Conservation (phyloP, 306 rosid species). For the Cicer bijugum region DNA sequence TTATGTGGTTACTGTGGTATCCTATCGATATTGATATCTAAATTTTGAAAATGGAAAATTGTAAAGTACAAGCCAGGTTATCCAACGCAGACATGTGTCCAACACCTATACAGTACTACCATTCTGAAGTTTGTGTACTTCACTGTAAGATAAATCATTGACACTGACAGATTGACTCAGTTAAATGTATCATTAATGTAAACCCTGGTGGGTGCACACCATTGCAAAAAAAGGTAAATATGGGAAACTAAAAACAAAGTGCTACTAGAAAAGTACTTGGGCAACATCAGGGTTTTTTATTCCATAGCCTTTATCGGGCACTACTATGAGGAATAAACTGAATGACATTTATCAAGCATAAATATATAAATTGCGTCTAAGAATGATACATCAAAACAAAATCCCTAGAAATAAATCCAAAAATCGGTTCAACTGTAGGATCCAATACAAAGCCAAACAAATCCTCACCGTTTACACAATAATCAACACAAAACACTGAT, state of each 20-base stretch:
- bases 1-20: background rate
- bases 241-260: slow-evolving; percentile 23
- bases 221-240: background rate
- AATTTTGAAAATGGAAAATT: background rate
- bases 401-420: slow-evolving; percentile 26
- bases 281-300: background rate
- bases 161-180: background rate
- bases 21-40: background rate
- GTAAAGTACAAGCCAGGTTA: background rate
- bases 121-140: slow-evolving; percentile 3
- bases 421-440: slow-evolving; percentile 47
- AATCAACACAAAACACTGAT: slow-evolving; percentile 48
- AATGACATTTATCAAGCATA: slow-evolving; percentile 45
- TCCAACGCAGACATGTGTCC: background rate
- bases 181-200: background rate
- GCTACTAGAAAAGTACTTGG: slow-evolving; percentile 10
- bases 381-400: slow-evolving; percentile 45
- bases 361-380: slow-evolving; percentile 3
- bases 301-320: slow-evolving; percentile 34
- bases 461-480: slow-evolving; percentile 29
- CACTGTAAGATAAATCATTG: slow-evolving; percentile 6
- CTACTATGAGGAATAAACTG: slow-evolving; percentile 7
- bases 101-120: background rate
- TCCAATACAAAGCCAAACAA: slow-evolving; percentile 54
- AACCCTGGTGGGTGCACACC: background rate